Conservation (phyloP, 1,284 basidiomycete genomes). For the Xerocomus amazonicus region DNA sequence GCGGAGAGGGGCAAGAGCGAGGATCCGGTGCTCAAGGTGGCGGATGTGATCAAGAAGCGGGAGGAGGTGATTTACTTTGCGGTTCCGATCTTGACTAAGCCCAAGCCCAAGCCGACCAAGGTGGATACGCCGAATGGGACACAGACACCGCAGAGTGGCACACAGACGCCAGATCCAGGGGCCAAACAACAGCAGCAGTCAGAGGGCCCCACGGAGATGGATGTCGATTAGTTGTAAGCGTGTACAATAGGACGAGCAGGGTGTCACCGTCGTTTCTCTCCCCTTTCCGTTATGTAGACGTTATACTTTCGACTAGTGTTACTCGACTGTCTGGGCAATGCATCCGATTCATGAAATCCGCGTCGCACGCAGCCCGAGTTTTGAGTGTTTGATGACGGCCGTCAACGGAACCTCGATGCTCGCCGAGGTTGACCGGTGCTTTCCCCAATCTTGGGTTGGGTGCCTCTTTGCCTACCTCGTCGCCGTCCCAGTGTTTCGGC, state of each 20-base stretch:
- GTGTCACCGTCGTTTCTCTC: no score
- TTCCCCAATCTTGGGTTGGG: conserved; percentile 70
- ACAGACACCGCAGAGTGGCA: conserved; percentile 61
- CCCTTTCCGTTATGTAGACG: conserved; percentile 7
- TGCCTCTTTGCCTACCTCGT: conserved; percentile 74
- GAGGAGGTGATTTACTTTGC: conserved; percentile 87
- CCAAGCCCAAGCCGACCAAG: conserved; percentile 78
- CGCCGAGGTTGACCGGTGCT: conserved; percentile 52
- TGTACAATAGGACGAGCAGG: not conserved
- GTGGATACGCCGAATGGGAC: conserved; percentile 46
- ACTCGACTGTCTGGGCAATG: not conserved
- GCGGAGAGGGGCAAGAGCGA: conserved; percentile 83
- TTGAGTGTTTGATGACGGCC: conserved; percentile 72
- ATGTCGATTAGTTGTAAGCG: conserved; percentile 59
- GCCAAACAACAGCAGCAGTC: conserved; percentile 31
- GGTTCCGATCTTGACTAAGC: conserved; percentile 79
- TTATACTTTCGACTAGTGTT: conserved; percentile 15
- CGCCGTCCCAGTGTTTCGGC: conserved; percentile 62
- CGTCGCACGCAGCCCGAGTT: conserved; percentile 64
- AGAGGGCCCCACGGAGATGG: conserved; percentile 69
- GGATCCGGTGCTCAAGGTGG: conserved; percentile 76
- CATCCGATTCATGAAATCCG: not conserved
- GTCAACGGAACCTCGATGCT: conserved; percentile 63
- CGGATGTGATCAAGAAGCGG: conserved; percentile 82
- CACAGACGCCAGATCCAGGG: conserved; percentile 52